Percentiles rank a stretch among this genome's conserved stretches.
Evolutionary conservation across 225 moss, liverwort and hornwort genomes (phyloP).

Genomic region (Polytrichum commune): DNA sequence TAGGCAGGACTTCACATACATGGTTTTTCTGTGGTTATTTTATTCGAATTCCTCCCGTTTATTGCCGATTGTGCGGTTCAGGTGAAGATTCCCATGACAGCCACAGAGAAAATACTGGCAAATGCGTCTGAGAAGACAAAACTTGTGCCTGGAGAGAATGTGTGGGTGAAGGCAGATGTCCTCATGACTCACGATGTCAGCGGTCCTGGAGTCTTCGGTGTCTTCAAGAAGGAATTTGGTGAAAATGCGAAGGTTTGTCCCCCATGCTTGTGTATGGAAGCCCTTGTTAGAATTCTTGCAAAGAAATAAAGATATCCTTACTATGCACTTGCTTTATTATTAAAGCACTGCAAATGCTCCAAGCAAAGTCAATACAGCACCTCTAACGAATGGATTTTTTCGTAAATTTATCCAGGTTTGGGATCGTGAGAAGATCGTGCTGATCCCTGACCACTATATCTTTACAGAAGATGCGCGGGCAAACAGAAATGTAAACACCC

Average conservation of each 20-base stretch:
- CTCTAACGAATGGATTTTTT: not conserved
- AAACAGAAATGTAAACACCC: constrained; percentile 94
- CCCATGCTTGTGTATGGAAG: constrained; percentile 10
- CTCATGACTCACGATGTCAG: constrained; percentile 99
- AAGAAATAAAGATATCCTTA: not conserved
- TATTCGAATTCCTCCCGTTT: no score
- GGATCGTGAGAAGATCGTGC: constrained; percentile 94
- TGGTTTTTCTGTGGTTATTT: not conserved
- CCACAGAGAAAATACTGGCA: constrained; percentile 90
- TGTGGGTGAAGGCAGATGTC: constrained; percentile 94
- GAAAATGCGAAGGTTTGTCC: constrained; percentile 68
- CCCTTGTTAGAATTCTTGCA: not conserved
- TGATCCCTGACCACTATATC: constrained; percentile 98
- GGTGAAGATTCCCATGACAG: constrained; percentile 93
- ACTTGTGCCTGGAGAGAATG: constrained; percentile 80
- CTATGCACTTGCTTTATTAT: not conserved
- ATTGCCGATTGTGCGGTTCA: constrained; percentile 17
- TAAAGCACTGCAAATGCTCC: not conserved
- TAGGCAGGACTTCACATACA: no score
- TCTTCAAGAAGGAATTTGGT: constrained; percentile 97
- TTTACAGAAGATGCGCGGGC: constrained; percentile 85
- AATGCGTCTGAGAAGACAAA: constrained; percentile 76
- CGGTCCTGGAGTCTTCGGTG: constrained; percentile 92
- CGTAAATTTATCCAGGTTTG: constrained; percentile 67
- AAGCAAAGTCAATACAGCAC: not conserved